Evolutionary conservation across 2,329 filamentous ascomycete species (phyloP), one percentile per base, ranked within the genome.

Genomic region (Tolypocladium amazonense): DNA sequence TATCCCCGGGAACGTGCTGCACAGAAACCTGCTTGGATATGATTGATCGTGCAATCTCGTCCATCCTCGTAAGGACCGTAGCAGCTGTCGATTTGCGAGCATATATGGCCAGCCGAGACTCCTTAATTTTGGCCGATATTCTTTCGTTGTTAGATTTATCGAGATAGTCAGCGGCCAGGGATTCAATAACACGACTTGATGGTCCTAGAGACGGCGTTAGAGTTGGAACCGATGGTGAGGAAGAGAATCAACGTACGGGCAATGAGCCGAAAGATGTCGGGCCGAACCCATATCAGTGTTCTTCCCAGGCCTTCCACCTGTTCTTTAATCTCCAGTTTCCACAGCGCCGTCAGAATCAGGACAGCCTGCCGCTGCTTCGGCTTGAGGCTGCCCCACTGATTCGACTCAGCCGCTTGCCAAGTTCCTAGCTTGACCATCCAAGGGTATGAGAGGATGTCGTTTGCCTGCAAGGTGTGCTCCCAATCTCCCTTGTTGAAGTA

Each of bases 241-340:
- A 23, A 18, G 35, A 27, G 25, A 30, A 14, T 18, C 7, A 9
- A 74, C 77, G 62, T 71, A 81, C 80, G 69, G 54, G 75, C 70
- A 30, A 84, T 68, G 4, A 82, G 73, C 38, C 68, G 63, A 61
- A 81, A 81, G 57, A 77, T 73, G 1, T 69, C 58, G 15, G 72
- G 72, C 15, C 69, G 66, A 25, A 83, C 63, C 61, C 65, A 71
- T 8, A 83, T 60, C 2, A 68, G 69, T 1, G 75, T 66, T 38
- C 71, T 69, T 7, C 81, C 82, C 4, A 76, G 66, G 7, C 71
- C 72, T 25, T 76, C 72, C 18, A 76, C 65, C 20, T 79, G 66
- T 62, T 82, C 79, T 58, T 75, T 71, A 2, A 78, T 75, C 11
- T 76, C 72, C n/a, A 85, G 63, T 3, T 72, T 74, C 82, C 82